A percentile compares a stretch with the other conserved stretches of the same genome.
These are phyloP conservation scores for Parafenestella ontariensis DNA, from an alignment of 2,329 filamentous ascomycete genomes.

Conservation along the genomic window DNA sequence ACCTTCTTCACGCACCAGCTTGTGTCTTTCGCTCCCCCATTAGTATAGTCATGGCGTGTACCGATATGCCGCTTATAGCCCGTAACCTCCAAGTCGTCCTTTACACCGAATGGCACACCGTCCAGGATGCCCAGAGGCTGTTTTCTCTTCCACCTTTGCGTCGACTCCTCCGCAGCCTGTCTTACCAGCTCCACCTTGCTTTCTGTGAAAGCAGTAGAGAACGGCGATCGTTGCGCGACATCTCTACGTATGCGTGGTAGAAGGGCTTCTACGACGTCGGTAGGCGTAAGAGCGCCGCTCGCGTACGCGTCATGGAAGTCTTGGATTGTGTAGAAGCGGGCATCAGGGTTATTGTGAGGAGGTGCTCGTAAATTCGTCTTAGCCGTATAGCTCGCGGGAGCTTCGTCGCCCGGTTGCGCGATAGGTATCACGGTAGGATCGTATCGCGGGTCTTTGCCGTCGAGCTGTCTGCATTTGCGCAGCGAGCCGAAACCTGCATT, in stretches of 20 bases:
- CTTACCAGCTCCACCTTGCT: slow-evolving; percentile 68
- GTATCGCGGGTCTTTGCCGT: slow-evolving; percentile 61
- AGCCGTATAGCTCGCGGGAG: slow-evolving; percentile 27
- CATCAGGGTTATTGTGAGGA: slow-evolving; percentile 17
- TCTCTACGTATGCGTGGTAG: slow-evolving; percentile 73
- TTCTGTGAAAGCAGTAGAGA: slow-evolving; percentile 77
- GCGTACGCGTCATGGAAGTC: slow-evolving; percentile 82
- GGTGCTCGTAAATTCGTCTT: slow-evolving; percentile 30
- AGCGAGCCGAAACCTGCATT: slow-evolving; percentile 72
- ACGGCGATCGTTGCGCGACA: slow-evolving; percentile 61
- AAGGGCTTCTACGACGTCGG: slow-evolving; percentile 73
- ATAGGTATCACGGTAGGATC: slow-evolving; percentile 65
- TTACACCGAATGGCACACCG: slow-evolving; percentile 82
- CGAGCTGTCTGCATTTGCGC: slow-evolving; percentile 61
- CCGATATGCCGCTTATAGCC: slow-evolving; percentile 74
- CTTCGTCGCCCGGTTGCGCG: slow-evolving; percentile 20
- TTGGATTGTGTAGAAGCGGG: slow-evolving; percentile 62
- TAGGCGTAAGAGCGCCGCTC: slow-evolving; percentile 73
- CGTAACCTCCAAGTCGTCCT: slow-evolving; percentile 77
- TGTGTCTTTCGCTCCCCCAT: slow-evolving; percentile 60
- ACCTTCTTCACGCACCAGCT: slow-evolving; percentile 75
- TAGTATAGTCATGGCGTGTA: slow-evolving; percentile 65
- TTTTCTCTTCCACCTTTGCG: slow-evolving; percentile 72
- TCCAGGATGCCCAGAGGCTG: slow-evolving; percentile 74
- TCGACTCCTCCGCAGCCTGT: slow-evolving; percentile 74